Base-by-base conservation (phyloP, 2,329 filamentous ascomycete species). In the Scorias spongiosa region DNA sequence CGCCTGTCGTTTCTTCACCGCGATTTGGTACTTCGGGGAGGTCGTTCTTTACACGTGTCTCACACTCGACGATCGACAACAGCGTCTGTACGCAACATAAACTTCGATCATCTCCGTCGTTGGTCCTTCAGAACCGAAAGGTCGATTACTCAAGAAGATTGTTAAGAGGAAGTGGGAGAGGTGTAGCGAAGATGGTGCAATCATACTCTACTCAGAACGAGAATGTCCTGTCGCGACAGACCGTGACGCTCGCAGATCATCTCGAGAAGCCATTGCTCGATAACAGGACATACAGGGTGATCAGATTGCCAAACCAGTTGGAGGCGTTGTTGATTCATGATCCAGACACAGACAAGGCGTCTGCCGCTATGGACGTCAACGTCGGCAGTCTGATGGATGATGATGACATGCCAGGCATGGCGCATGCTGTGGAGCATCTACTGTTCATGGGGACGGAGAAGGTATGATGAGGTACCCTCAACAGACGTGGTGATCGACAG, bases 381-480 rank as follows among this genome's bases (percentile, higher is more conserved):
- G 89, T 95, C 30, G 91, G 91, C 48, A 93, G 85, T 64, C 95
- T 95, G 67, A 93, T 84, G 59, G 91, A 98, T 58, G 78, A 84
- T 51, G 76, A 82, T 51, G 84, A 87, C 54, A 87, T 96, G 76
- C 88, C 86, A 11, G 87, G 91, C 47, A 88, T 93, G 76, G 89
- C 89, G 42, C 91, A 96, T 67, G 88, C 87, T 6, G 86, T 96
- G 44, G 89, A 96, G 70, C 89, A 95, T 73, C 68, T 95, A 51
- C 69, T 98, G 18, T 98, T 98, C 68, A 96, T 98, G 91, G 91
- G 91, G 41, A 98, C 91, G 7, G 82, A 94, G 64, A 98, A 96
- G 71, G 78, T 80, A 62, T 50, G 62, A 18, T 29, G 29, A 36
- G 12, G 5, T 9, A 36, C 4, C 32, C 12, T 15, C 15, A 36